phyloP scores from a whole-genome alignment of 1,284 basidiomycete species.

The Vanrija pseudolonga region DNA sequence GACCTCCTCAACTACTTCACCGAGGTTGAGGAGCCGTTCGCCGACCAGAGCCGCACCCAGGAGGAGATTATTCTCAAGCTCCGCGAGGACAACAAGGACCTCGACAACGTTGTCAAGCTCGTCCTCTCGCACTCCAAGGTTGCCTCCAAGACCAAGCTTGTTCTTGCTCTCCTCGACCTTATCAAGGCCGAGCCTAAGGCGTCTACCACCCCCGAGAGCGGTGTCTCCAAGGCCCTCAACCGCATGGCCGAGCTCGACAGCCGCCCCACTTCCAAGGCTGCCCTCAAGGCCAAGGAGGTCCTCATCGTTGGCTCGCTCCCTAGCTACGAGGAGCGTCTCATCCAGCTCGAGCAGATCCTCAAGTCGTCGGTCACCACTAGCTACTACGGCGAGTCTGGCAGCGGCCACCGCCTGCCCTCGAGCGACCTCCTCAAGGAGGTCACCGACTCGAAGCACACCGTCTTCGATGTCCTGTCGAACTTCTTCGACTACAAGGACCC shows the following conservation, averaged over 20 bases:
- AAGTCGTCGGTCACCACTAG: conserved; percentile 80
- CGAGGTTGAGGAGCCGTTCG: conserved; percentile 86
- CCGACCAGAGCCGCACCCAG: conserved; percentile 69
- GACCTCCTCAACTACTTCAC: conserved; percentile 48
- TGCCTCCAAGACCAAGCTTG: conserved; percentile 84
- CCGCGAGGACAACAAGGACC: conserved; percentile 87
- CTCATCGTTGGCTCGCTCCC: conserved; percentile 94
- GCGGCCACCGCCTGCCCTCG: conserved; percentile 66
- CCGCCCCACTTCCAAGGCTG: conserved; percentile 76
- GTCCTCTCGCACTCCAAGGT: conserved; percentile 96
- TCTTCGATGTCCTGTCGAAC: conserved; percentile 92
- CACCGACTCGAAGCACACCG: conserved; percentile 92
- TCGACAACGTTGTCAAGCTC: conserved; percentile 81
- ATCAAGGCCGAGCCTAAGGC: conserved; percentile 77
- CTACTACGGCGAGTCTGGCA: conserved; percentile 82
- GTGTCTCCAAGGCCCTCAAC: conserved; percentile 40
- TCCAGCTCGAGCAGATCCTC: conserved; percentile 92
- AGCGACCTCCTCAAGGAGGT: conserved; percentile 86
- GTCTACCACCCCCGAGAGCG: conserved; percentile 52
- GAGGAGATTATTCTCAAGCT: conserved; percentile 85
- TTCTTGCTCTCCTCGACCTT: conserved; percentile 80
- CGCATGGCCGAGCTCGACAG: conserved; percentile 69
- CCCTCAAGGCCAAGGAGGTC: conserved; percentile 95
- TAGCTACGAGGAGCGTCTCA: conserved; percentile 87
- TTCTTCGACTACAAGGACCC: conserved; percentile 89